Base-by-base conservation (phyloP, 2,329 filamentous ascomycete species). In the Bipolaris zeicola region DNA sequence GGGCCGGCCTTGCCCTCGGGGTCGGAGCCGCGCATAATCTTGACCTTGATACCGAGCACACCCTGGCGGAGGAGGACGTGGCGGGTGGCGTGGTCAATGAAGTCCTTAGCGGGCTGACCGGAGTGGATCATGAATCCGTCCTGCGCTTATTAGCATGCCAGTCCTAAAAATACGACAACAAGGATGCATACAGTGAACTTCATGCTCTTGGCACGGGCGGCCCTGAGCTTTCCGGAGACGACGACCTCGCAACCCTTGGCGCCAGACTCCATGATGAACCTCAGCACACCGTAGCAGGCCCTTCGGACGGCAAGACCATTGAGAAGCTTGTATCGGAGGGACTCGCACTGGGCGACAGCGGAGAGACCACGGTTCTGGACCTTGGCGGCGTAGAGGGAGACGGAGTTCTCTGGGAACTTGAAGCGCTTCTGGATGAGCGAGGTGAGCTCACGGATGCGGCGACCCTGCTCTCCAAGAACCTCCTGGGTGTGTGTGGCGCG, bases 101-200 rank as follows among this genome's bases (percentile, higher is more conserved):
- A 99, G 85, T 99, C 95, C 85, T 96, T 94, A 78, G 94, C 95
- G 78, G 95, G 95, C 83, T 99, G 95, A 84, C 95, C 95, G 77
- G 95, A 99, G 91, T 99, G 95, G 85, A 99, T 99, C 95, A 99
- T 99, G 92, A 99, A 99, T 81, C 95, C 95, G 83, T 99, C 87
- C 86, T 87, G 39, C 1, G 13, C 36, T 14, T 61, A 57, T 73
- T 58, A 75, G 62, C 58, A 53, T 51, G 5, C 11, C 16, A 43
- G 26, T 41, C 44, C 13, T 45, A 26, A 38, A 54, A 22, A 16
- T 28, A 18, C 3, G 22, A 18, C 8, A 24, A 16, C 28, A 45
- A n/a, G 31, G 42, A 16, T 49, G 56, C 84, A 65, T 85, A 88
- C 93, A 82, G 95, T 99, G 90, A 99, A 99, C 90, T 99, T 99